Percentiles rank a stretch among this genome's conserved stretches.
Evolutionary conservation across 192 early-diverging fungal genomes (phyloP).

Genomic region (Pilobolus umbonatus): DNA sequence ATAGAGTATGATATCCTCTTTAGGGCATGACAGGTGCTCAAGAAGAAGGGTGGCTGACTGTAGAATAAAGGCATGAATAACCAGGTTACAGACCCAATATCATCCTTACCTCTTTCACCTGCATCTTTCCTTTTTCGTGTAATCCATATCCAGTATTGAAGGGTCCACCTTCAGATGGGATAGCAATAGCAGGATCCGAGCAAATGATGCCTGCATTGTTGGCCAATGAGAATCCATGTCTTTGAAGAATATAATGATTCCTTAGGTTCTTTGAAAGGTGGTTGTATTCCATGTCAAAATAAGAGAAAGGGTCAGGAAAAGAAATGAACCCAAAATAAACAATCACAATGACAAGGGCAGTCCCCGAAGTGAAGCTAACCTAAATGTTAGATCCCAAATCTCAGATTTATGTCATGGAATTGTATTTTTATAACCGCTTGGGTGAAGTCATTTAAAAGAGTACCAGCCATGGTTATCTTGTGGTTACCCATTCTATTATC

Average conservation of each 20-base stretch:
- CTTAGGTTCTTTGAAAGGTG: constrained; percentile 24
- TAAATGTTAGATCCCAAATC: no score
- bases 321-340: no score
- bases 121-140: constrained; percentile 40
- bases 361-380: no score
- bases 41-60: constrained; percentile 33
- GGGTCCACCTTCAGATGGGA: constrained; percentile 40
- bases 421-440: no score
- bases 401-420: no score
- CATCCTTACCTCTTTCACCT: constrained; percentile 39
- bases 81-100: no score
- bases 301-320: no score
- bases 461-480: no score
- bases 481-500: no score
- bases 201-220: constrained; percentile 50
- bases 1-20: constrained; percentile 32
- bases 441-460: no score
- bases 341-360: no score
- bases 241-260: constrained; percentile 40
- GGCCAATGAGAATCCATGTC: constrained; percentile 56
- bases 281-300: constrained; percentile 11
- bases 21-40: constrained; percentile 21
- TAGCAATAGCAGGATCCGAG: constrained; percentile 50
- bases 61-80: no score
- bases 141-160: constrained; percentile 47